Percentiles rank a stretch among this genome's conserved stretches.
phyloP scores from a whole-genome alignment of 1,139 yeast species.

The Meyerozyma sp. region DNA sequence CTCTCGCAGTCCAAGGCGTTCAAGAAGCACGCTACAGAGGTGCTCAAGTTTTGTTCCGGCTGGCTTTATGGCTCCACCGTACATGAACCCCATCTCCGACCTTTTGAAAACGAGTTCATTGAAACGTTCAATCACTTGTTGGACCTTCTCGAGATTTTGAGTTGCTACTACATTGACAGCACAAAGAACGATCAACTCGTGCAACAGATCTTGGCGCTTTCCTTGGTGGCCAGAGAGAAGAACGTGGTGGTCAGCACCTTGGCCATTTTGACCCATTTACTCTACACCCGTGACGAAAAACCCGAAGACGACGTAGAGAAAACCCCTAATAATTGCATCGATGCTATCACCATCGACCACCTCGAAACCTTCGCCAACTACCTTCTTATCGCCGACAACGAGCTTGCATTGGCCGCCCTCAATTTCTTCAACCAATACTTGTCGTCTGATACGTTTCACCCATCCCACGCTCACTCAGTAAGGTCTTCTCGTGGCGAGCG shows the following conservation, averaged over 20 bases:
- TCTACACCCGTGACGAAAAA: conserved; percentile 25
- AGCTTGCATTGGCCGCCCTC: conserved; percentile 27
- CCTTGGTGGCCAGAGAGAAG: conserved; percentile 50
- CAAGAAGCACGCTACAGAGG: conserved; percentile 40
- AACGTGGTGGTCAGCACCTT: conserved; percentile 42
- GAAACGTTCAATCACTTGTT: conserved; percentile 69
- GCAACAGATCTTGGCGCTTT: conserved; percentile 41
- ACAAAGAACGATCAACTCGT: conserved; percentile 59
- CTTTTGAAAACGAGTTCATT: conserved; percentile 33
- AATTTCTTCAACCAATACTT: conserved; percentile 36
- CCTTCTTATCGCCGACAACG: conserved; percentile 34
- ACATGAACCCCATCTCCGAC: conserved; percentile 13
- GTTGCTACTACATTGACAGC: conserved; percentile 77
- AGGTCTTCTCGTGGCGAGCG: conserved; percentile 30
- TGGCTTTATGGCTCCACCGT: conserved; percentile 26
- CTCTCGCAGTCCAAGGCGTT: conserved; percentile 53
- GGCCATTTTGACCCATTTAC: conserved; percentile 38
- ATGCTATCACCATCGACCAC: conserved; percentile 28
- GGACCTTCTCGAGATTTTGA: conserved; percentile 80
- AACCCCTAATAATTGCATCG: conserved; percentile 36
- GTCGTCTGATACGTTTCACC: conserved; percentile 34
- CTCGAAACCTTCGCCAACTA: conserved; percentile 27
- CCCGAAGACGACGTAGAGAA: conserved; percentile 14
- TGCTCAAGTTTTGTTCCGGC: conserved; percentile 44
- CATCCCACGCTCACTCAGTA: conserved; percentile 23